phyloP scores from a whole-genome alignment of 441 rosid species.

The Adansonia gregorii region DNA sequence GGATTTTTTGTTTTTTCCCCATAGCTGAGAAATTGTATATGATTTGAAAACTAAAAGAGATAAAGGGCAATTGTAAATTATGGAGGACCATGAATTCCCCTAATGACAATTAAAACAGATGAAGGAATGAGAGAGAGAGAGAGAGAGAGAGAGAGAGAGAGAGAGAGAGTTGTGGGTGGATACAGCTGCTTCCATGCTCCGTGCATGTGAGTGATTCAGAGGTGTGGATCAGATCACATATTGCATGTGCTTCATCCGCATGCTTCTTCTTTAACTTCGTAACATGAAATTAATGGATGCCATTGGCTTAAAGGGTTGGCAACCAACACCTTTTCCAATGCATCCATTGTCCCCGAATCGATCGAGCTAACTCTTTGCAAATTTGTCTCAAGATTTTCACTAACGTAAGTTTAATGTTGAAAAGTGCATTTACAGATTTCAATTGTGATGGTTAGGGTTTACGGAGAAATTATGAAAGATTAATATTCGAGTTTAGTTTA shows the following conservation, averaged over 20 bases:
- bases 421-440: too few species aligned
- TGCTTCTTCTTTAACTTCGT: conserved; percentile 9
- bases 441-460: too few species aligned
- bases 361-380: background rate
- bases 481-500: too few species aligned
- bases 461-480: background rate
- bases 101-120: background rate
- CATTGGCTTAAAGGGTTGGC: background rate
- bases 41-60: background rate
- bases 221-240: background rate
- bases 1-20: background rate
- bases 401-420: too few species aligned
- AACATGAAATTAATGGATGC: background rate
- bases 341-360: background rate
- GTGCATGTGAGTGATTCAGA: conserved; percentile 3
- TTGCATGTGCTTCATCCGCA: conserved; percentile 13
- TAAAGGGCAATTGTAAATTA: background rate
- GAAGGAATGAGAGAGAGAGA: background rate
- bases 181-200: background rate
- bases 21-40: background rate
- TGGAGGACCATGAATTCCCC: conserved; percentile 17
- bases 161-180: background rate
- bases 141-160: background rate
- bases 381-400: background rate
- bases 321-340: background rate